Evolutionary conservation across 225 moss, liverwort and hornwort species (phyloP), one percentile per base, ranked within the genome.

Genomic region (Ulota crispa): DNA sequence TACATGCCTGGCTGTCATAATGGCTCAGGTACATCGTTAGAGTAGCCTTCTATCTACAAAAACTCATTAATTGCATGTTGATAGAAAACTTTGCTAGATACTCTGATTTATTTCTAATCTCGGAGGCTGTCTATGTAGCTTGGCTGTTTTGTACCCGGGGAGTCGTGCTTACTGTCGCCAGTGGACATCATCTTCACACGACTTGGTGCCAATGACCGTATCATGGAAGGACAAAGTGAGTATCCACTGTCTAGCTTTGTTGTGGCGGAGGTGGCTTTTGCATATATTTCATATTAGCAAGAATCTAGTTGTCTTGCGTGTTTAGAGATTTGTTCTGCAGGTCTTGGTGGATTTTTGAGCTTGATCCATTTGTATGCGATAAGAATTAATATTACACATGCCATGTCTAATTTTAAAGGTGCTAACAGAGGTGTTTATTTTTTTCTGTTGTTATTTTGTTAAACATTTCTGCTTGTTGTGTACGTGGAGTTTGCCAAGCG

Each of bases 141-240:
- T 76, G 96, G 96, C 28, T 92, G 96, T 81, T 93, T 83, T 79
- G 93, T 96, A 56, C 94, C 96, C 57, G 92, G 93, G 61, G 88
- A 91, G 64, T 83, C 87, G 19, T 94, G 94, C 85, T 85, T 73
- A 28, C 75, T 96, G 39, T 92, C 96, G 36, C 92, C 92, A 55
- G 96, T 93, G 27, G 96, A 96, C 87, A 96, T 91, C 65, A 92
- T 96, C 68, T 96, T 96, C 64, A 96, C 96, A 37, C 91, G 96
- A 27, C 86, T 96, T 80, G 96, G 96, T 81, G 94, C 96, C 7
- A 94, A 91, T 84, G 96, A 96, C 85, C 94, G 86, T 73, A 94
- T 96, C 56, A 94, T 96, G 94, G 87, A 89, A 26, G 96, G 96
- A 76, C 91, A 94, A 68, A 96, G 96, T 94, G 85, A 85, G 89